phyloP scores from a whole-genome alignment of 768 basidiomycete species.

The Pleurotus citrinopileatus region DNA sequence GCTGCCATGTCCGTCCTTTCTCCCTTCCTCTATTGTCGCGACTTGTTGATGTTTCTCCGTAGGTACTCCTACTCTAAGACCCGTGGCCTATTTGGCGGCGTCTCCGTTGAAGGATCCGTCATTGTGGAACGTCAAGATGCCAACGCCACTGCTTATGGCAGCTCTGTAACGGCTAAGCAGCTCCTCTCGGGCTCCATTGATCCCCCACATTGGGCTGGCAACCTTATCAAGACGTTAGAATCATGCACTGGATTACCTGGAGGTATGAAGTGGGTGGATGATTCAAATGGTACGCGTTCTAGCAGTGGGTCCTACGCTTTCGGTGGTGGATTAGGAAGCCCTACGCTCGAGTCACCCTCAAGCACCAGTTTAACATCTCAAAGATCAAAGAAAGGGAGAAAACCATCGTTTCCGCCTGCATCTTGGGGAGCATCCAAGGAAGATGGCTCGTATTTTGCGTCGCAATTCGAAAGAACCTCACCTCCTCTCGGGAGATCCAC shows the following conservation, averaged over 20 bases:
- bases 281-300: constrained; percentile 25
- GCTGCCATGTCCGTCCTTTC: constrained; percentile 74
- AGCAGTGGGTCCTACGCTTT: constrained; percentile 54
- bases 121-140: constrained; percentile 95
- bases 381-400: constrained; percentile 45
- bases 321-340: constrained; percentile 44
- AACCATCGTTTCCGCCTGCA: constrained; percentile 54
- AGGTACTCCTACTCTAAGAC: constrained; percentile 94
- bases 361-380: constrained; percentile 30
- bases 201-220: constrained; percentile 76
- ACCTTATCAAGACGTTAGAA: constrained; percentile 73
- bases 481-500: constrained; percentile 17
- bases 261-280: constrained; percentile 66
- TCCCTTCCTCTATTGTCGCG: constrained; percentile 4
- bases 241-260: constrained; percentile 69
- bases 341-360: constrained; percentile 28
- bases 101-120: constrained; percentile 85
- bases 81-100: constrained; percentile 89
- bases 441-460: constrained; percentile 55
- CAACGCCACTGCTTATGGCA: constrained; percentile 76
- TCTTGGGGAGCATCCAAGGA: constrained; percentile 55
- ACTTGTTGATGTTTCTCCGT: too few species aligned
- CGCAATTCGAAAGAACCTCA: not conserved
- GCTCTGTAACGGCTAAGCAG: constrained; percentile 71
- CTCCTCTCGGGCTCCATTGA: constrained; percentile 77